phyloP scores from a whole-genome alignment of 2,329 filamentous ascomycete species.

The Hymenoscyphus repandus region DNA sequence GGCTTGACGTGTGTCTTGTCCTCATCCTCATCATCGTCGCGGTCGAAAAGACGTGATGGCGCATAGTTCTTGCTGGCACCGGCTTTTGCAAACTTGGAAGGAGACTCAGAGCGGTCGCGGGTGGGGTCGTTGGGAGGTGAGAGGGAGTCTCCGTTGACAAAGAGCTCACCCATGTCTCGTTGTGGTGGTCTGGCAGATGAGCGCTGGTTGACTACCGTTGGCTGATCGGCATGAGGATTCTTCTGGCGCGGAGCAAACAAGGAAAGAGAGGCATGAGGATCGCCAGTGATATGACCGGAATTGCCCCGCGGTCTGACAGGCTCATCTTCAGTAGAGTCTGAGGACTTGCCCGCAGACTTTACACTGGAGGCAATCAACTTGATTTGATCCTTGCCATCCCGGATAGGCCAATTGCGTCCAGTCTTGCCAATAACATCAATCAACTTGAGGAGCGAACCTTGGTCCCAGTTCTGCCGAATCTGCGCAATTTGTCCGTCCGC shows the following conservation, averaged over 20 bases:
- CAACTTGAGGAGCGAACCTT: conserved; percentile 86
- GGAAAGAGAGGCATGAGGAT: conserved; percentile 66
- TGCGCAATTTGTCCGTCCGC: conserved; percentile 71
- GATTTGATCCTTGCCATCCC: conserved; percentile 78
- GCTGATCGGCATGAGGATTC: conserved; percentile 44
- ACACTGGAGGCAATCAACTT: conserved; percentile 64
- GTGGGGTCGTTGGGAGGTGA: conserved; percentile 16
- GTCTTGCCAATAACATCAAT: conserved; percentile 88
- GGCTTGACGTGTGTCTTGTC: conserved; percentile 36
- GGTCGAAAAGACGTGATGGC: conserved; percentile 59
- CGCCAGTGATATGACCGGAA: conserved; percentile 51
- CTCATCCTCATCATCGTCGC: conserved; percentile 48
- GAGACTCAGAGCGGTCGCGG: conserved; percentile 20
- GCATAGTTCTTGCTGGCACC: conserved; percentile 58
- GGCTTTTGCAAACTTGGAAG: conserved; percentile 40
- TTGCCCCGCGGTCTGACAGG: conserved; percentile 44
- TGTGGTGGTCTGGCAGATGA: conserved; percentile 65
- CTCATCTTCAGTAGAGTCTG: conserved; percentile 29
- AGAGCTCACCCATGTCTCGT: conserved; percentile 66
- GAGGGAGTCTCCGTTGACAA: conserved; percentile 40
- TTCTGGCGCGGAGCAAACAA: conserved; percentile 69
- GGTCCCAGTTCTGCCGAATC: conserved; percentile 92
- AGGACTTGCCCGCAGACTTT: conserved; percentile 40
- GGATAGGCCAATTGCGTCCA: conserved; percentile 91
- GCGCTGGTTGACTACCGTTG: conserved; percentile 56